Base-by-base conservation (phyloP, 2,329 filamentous ascomycete genomes). In the Seiridium unicorne region DNA sequence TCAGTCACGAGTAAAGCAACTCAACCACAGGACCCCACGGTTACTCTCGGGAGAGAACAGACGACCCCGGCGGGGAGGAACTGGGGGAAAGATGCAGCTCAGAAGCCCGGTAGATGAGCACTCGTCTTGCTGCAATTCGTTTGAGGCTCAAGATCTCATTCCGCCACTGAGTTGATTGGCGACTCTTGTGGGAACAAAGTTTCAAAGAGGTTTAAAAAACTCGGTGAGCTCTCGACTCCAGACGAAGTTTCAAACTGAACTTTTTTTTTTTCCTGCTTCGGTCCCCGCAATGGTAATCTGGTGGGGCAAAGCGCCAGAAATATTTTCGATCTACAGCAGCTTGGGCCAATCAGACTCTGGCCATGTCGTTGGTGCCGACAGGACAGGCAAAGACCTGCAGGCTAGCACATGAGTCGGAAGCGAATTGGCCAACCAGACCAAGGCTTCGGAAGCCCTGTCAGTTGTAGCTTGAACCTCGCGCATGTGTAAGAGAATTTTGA, bases 201-300 rank as follows among this genome's bases (percentile, higher is more conserved):
- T 51, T 13, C 44, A 58, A 26, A 51, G 36, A 58, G 34, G 31
- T 44, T 31, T 18, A 42, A 57, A 57, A 57, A 57, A 44, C 42
- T 57, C 51, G 18, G 26, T 35, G 53, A 55, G 53, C 36, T 42
- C 44, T 32, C 13, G 38, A 38, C n/a, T 11, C 53, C 26, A 18
- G 26, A 18, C 26, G 18, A 18, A 31, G 55, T 57, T 40, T 35
- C 35, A 49, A 48, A 13, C 18, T 47, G 38, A 59, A 54, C 53
- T 26, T 47, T 59, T 59, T 59, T 59, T 58, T 58, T 59, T 44
- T 49, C 34, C 44, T 57, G 55, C 53, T 55, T 51, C 47, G 35
- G 57, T 47, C 32, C 35, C 57, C 47, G 38, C 57, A 44, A 40
- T 13, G 46, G 36, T 48, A 59, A 11, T 36, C 18, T 51, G 36